Evolutionary conservation across 495 filamentous ascomycete species (phyloP).

Genomic region (Penicillium samsonianum): DNA sequence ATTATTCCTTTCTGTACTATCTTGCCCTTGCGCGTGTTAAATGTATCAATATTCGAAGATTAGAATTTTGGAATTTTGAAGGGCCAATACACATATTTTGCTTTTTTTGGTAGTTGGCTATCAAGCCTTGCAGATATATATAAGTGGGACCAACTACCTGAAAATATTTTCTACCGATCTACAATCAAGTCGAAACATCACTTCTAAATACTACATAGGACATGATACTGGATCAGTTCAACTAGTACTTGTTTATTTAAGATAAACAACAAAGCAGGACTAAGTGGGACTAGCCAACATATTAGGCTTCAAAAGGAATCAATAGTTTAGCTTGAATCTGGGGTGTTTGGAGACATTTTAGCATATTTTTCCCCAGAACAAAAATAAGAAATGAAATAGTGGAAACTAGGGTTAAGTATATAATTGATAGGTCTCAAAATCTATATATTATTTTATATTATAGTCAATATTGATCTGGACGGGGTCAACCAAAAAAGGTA

Average conservation of each 20-base stretch:
- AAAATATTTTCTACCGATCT: neutral
- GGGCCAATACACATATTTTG: neutral
- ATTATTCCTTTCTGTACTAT: neutral
- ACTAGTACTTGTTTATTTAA: neutral
- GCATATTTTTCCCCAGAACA: neutral
- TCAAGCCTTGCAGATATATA: slow-evolving; percentile 13
- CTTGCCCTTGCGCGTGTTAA: slow-evolving; percentile 4
- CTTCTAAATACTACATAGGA: neutral
- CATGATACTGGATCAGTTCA: too few relatives aligned
- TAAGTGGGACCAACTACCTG: neutral
- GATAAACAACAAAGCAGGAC: neutral
- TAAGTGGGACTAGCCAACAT: slow-evolving; percentile 10
- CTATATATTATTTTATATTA: neutral
- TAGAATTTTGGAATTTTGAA: neutral
- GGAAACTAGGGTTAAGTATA: neutral
- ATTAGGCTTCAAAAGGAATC: slow-evolving; percentile 11
- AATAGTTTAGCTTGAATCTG: slow-evolving; percentile 6
- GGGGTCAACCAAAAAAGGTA: slow-evolving; percentile 5
- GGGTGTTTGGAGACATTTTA: neutral
- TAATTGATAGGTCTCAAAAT: slow-evolving; percentile 8
- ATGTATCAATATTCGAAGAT: neutral
- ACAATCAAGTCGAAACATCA: neutral
- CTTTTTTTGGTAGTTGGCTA: neutral
- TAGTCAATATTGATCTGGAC: neutral
- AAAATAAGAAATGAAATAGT: neutral